Evolutionary conservation across 2,329 filamentous ascomycete genomes (phyloP).

Genomic region (Talaromyces sp.): DNA sequence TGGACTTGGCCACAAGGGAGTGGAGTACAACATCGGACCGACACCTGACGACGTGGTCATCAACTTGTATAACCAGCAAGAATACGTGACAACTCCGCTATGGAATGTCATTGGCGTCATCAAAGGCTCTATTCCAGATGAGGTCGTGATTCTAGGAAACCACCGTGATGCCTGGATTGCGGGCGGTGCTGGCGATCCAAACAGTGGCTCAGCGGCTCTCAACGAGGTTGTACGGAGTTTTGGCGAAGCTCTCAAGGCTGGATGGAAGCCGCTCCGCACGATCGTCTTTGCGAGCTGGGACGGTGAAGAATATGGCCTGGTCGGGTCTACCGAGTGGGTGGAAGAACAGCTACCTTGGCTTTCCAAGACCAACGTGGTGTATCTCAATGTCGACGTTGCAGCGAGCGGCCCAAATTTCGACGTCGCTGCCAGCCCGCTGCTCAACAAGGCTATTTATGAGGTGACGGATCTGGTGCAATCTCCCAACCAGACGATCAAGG

Average conservation of each 20-base stretch:
- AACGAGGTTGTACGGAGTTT: slow-evolving; percentile 75
- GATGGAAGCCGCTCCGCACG: slow-evolving; percentile 82
- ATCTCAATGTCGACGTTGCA: slow-evolving; percentile 80
- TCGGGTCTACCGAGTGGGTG: slow-evolving; percentile 90
- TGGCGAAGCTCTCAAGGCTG: slow-evolving; percentile 62
- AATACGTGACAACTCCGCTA: slow-evolving; percentile 73
- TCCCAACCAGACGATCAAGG: slow-evolving; percentile 67
- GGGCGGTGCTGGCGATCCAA: slow-evolving; percentile 77
- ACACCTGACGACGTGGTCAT: slow-evolving; percentile 66
- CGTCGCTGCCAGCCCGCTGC: slow-evolving; percentile 65
- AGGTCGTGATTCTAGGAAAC: slow-evolving; percentile 87
- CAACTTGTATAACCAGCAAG: slow-evolving; percentile 72
- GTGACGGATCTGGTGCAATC: slow-evolving; percentile 60
- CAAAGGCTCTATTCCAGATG: slow-evolving; percentile 77
- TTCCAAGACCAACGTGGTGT: slow-evolving; percentile 65
- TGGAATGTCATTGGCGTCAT: slow-evolving; percentile 93
- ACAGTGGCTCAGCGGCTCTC: slow-evolving; percentile 72
- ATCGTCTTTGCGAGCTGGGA: slow-evolving; percentile 88
- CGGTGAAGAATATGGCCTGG: slow-evolving; percentile 76
- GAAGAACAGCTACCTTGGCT: slow-evolving; percentile 86
- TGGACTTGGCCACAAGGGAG: slow-evolving; percentile 71
- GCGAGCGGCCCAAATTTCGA: slow-evolving; percentile 60
- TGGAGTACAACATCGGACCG: slow-evolving; percentile 80
- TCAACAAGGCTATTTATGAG: slow-evolving; percentile 67
- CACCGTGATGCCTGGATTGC: slow-evolving; percentile 87